Evolutionary conservation across 306 rosid species (phyloP).

Genomic region (Lathyrus oleraceus): DNA sequence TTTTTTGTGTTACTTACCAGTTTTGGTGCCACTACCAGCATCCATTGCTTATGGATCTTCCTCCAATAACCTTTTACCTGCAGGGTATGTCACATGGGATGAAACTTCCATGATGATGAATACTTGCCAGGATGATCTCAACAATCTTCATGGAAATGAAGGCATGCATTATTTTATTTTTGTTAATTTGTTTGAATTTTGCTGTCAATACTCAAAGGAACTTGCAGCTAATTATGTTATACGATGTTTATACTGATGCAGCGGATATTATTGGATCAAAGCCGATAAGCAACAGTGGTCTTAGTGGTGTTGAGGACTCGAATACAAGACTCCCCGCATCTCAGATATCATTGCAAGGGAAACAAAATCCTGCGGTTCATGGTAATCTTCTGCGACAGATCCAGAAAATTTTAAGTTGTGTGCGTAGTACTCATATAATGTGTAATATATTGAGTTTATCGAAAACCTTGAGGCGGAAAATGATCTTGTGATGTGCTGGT

Average conservation of each 20-base stretch:
- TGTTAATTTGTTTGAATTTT: constrained; percentile 12
- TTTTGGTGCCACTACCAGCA: constrained; percentile 71
- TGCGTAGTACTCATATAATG: background rate
- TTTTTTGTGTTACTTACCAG: constrained; percentile 50
- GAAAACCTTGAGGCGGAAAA: background rate
- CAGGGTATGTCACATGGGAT: constrained; percentile 71
- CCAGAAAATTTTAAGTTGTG: background rate
- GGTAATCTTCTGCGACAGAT: constrained; percentile 46
- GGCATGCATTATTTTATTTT: constrained; percentile 33
- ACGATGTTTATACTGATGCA: constrained; percentile 65
- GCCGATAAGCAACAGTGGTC: constrained; percentile 49
- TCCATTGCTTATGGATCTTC: constrained; percentile 71
- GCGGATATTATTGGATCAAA: constrained; percentile 78
- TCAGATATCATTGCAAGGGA: constrained; percentile 56
- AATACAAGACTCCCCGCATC: constrained; percentile 42
- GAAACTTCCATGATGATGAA: constrained; percentile 58
- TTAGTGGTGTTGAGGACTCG: constrained; percentile 57
- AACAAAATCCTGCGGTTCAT: constrained; percentile 54
- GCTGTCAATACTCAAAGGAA: constrained; percentile 30
- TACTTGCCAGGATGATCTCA: constrained; percentile 59
- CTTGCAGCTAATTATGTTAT: constrained; percentile 47
- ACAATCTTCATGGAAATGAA: constrained; percentile 53
- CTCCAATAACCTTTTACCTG: constrained; percentile 45
- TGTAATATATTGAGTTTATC: background rate
- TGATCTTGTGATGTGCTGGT: background rate